Percentiles rank a stretch among this genome's conserved stretches.
Conservation (phyloP, 768 basidiomycete genomes). For the Trichaptum fuscoviolaceum region DNA sequence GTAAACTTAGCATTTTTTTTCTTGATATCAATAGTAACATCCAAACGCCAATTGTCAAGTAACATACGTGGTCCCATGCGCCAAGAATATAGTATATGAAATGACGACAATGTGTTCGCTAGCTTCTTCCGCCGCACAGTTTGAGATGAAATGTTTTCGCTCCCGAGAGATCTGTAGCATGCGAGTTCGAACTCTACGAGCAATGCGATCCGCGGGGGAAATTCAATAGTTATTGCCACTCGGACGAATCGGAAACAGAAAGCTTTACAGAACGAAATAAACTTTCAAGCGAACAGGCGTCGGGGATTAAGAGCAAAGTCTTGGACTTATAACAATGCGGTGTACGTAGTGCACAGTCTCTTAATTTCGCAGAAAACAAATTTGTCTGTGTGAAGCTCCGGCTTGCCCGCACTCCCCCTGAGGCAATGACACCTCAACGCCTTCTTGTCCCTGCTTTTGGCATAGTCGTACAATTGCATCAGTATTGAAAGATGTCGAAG, state of each 20-base stretch:
- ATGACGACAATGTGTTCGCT: neutral
- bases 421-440: neutral
- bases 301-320: neutral
- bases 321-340: neutral
- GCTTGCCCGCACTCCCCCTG: neutral
- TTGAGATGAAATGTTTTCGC: neutral
- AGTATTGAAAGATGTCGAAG: neutral
- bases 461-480: neutral
- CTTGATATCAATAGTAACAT: neutral
- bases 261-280: neutral
- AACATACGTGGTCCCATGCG: neutral
- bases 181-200: neutral
- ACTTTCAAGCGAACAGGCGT: neutral
- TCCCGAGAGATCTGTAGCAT: neutral
- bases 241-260: neutral
- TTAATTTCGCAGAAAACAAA: neutral
- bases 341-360: too few species aligned
- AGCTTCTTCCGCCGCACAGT: neutral
- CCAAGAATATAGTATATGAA: slow-evolving; percentile 1
- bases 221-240: neutral
- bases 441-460: too few species aligned
- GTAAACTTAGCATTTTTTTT: neutral
- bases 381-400: neutral
- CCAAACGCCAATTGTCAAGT: neutral
- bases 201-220: neutral